A percentile compares a stretch with the other conserved stretches of the same genome.
phyloP scores from a whole-genome alignment of 208 protist species.

The Trypanosoma melophagium region DNA sequence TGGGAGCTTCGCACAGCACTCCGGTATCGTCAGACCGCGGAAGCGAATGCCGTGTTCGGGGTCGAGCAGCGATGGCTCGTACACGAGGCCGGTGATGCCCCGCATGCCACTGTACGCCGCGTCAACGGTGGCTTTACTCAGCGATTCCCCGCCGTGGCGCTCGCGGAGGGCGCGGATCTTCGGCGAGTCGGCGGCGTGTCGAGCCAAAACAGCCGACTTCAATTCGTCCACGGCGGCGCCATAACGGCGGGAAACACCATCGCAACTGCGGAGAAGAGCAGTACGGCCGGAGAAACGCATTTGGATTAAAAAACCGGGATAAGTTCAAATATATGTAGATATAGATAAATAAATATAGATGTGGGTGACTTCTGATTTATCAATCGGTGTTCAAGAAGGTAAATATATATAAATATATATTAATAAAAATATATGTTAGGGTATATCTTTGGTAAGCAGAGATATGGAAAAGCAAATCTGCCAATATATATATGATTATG shows the following conservation, averaged over 20 bases:
- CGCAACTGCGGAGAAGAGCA: slow-evolving; percentile 13
- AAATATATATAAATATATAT: no score
- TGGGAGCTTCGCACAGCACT: slow-evolving; percentile 92
- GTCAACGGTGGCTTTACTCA: slow-evolving; percentile 90
- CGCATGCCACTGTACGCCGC: slow-evolving; percentile 95
- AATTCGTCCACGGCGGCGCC: slow-evolving; percentile 50
- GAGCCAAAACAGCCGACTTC: slow-evolving; percentile 42
- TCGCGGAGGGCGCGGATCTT: slow-evolving; percentile 86
- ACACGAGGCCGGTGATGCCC: slow-evolving; percentile 94
- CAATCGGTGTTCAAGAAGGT: no score
- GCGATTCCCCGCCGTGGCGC: slow-evolving; percentile 73
- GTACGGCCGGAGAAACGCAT: slow-evolving; percentile 42
- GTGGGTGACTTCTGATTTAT: no score
- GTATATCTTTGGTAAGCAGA: no score
- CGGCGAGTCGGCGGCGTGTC: slow-evolving; percentile 38
- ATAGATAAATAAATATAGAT: not conserved
- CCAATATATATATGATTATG: no score
- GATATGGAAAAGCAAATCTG: no score
- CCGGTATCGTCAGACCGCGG: slow-evolving; percentile 94
- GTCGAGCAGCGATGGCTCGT: slow-evolving; percentile 97
- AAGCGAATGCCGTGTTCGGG: slow-evolving; percentile 96
- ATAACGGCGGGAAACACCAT: slow-evolving; percentile 27
- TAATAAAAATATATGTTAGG: no score
- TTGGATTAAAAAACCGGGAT: no score
- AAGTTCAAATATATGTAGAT: slow-evolving; percentile 16